Evolutionary conservation across 352 stramenopile genomes (phyloP).

Genomic region (Pythium aristosporum): DNA sequence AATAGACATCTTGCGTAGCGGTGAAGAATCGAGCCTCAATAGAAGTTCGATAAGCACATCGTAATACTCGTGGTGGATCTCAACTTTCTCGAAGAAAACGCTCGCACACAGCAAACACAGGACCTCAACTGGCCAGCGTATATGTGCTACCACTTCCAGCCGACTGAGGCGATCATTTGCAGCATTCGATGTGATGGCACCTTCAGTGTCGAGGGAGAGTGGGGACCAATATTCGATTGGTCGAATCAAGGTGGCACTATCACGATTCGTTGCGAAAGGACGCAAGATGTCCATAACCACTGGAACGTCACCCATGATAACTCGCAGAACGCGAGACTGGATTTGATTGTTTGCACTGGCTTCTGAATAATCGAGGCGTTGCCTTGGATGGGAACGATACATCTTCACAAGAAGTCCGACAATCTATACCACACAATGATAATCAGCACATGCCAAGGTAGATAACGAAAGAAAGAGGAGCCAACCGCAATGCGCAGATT

Average conservation of each 20-base stretch:
- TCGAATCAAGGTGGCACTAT: not conserved
- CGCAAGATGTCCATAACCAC: constrained; percentile 12
- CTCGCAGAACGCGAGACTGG: constrained; percentile 8
- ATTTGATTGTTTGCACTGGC: not conserved
- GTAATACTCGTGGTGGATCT: constrained; percentile 1
- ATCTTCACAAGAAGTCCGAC: constrained; percentile 22
- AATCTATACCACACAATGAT: constrained; percentile 1
- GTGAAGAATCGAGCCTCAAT: constrained; percentile 2
- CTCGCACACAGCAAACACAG: constrained; percentile 23
- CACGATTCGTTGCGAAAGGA: not conserved
- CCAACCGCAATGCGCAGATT: constrained; percentile 28
- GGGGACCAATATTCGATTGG: constrained; percentile 15
- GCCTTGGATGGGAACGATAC: constrained; percentile 9
- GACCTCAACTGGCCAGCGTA: constrained; percentile 29
- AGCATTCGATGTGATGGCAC: not conserved
- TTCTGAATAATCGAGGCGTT: too few relatives aligned
- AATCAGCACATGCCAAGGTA: not conserved
- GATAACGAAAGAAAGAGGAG: not conserved
- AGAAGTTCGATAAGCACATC: constrained; percentile 12
- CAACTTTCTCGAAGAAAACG: constrained; percentile 21
- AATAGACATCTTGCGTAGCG: not conserved
- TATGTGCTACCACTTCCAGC: constrained; percentile 17
- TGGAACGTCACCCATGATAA: constrained; percentile 14
- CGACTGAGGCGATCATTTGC: not conserved
- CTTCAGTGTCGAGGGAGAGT: constrained; percentile 5